Evolutionary conservation across 306 rosid species (phyloP), one percentile per base, ranked within the genome.

Genomic region (Mimosa pudica): DNA sequence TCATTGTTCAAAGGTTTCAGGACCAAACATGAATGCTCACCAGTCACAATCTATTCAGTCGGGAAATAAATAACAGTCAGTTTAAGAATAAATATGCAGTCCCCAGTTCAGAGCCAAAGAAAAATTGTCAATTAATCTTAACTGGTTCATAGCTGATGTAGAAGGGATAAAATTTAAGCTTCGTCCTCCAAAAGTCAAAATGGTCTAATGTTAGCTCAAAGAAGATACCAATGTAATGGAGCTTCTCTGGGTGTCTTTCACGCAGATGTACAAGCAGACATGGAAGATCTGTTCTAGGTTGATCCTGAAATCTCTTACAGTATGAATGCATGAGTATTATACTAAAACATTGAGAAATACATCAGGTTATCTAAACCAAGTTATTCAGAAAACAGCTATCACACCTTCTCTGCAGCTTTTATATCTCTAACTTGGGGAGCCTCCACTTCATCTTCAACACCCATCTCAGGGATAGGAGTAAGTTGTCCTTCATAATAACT

Each of bases 401-500:
- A 30, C 46, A 95, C 98, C 93, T 91, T 85, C 81, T 91, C 89
- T 5, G 98, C 98, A 80, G 97, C 98, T 86, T 95, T 98, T 35
- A 86, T 85, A 70, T 92, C 89, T 57, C 87, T 89, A 83, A 83
- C 77, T 67, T 8, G 90, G 48, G 86, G 84, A 48, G 80, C 60
- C 57, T 88, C 86, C 71, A 69, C 88, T 58, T 48, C 85, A 78
- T 85, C 84, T 76, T 88, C 89, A 49, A 84, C 81, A 73, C 90
- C 96, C 72, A 70, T 82, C 82, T 95, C 98, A 78, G 98, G 89
- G 60, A 95, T 89, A 71, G 96, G 82, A 54, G 94, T 85, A 61
- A 95, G 88, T 75, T 90, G 94, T 71, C 98, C 98, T 90, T 90
- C 98, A 76, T 84, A 95, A 88, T 95, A 95, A 87, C 98, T 95